Percentiles rank a stretch among this genome's conserved stretches.
Evolutionary conservation across 768 basidiomycete genomes (phyloP).

Genomic region (Lactarius hengduanensis): DNA sequence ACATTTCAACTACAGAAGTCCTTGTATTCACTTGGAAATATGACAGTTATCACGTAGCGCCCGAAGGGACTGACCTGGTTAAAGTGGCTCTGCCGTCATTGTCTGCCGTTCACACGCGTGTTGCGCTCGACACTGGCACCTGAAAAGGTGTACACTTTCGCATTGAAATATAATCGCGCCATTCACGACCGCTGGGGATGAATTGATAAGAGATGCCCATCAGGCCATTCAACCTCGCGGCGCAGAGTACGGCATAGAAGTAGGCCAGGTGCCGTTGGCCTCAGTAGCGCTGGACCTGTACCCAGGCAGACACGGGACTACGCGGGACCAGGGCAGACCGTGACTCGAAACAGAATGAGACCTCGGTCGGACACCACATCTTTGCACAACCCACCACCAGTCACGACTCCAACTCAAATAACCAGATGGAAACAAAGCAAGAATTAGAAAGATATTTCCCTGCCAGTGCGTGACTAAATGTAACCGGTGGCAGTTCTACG

Average conservation of each 20-base stretch:
- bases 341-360: too few species aligned
- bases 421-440: too few species aligned
- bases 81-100: neutral
- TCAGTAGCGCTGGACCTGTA: neutral
- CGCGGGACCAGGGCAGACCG: too few species aligned
- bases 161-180: neutral
- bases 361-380: too few species aligned
- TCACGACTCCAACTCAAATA: too few species aligned
- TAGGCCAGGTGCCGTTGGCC: neutral
- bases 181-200: neutral
- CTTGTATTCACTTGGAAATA: neutral
- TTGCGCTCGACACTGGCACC: neutral
- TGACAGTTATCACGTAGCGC: neutral
- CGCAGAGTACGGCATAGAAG: neutral
- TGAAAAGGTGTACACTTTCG: neutral
- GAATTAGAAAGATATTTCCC: too few species aligned
- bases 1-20: neutral
- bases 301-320: too few species aligned
- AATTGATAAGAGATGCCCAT: neutral
- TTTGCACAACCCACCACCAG: too few species aligned
- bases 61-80: neutral
- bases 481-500: too few species aligned
- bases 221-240: neutral
- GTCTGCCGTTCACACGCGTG: neutral
- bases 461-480: too few species aligned